phyloP scores from a whole-genome alignment of 768 basidiomycete species.

The Cyathus striatus region DNA sequence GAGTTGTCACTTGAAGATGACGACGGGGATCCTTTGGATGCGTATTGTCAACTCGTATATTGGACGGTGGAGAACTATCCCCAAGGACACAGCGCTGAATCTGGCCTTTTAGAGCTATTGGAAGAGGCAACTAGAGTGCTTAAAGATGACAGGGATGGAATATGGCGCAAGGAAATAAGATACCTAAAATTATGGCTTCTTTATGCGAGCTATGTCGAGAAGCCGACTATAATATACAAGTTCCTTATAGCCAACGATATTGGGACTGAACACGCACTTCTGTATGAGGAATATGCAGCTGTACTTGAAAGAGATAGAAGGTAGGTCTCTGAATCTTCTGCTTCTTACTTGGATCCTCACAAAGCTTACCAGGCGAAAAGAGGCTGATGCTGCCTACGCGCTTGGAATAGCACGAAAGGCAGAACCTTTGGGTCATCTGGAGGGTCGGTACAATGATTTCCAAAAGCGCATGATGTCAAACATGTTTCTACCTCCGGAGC shows the following conservation, averaged over 20 bases:
- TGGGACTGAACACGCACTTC: conserved; percentile 69
- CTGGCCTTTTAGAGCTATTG: conserved; percentile 85
- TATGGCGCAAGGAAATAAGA: conserved; percentile 74
- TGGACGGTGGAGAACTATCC: conserved; percentile 97
- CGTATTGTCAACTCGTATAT: conserved; percentile 79
- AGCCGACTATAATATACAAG: conserved; percentile 80
- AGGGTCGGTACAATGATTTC: conserved; percentile 77
- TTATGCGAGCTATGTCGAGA: conserved; percentile 90
- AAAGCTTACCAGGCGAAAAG: conserved; percentile 51
- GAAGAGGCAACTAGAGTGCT: conserved; percentile 89
- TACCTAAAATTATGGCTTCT: conserved; percentile 94
- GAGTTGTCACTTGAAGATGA: conserved; percentile 77
- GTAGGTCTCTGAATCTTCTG: conserved; percentile 34
- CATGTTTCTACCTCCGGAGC: conserved; percentile 30
- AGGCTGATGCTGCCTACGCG: conserved; percentile 87
- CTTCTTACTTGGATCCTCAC: conserved; percentile 2
- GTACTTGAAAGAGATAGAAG: conserved; percentile 78
- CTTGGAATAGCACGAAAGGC: conserved; percentile 86
- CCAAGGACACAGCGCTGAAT: conserved; percentile 84
- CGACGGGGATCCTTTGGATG: conserved; percentile 79
- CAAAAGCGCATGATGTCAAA: conserved; percentile 84
- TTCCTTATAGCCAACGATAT: conserved; percentile 91
- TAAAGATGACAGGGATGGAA: conserved; percentile 67
- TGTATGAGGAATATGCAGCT: conserved; percentile 92
- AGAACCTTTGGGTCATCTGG: conserved; percentile 73